Evolutionary conservation across 129 eudicot species (phyloP).

Genomic region (Artemisia annua): DNA sequence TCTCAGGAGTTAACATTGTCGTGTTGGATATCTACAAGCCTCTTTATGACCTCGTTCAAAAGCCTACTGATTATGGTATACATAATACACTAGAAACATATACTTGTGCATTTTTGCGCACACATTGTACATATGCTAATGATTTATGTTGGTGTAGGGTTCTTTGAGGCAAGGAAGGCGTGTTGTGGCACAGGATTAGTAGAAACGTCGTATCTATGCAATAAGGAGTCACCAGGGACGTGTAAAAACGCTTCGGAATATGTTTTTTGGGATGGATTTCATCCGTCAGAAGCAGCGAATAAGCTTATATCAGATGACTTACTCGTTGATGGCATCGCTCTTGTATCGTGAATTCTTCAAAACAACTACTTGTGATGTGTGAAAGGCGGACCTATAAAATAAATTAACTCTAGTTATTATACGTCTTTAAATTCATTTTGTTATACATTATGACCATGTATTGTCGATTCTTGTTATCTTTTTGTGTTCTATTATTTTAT

Average conservation of each 20-base stretch:
- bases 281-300: constrained; percentile 89
- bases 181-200: constrained; percentile 92
- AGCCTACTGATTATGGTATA: constrained; percentile 71
- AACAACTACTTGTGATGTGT: not conserved
- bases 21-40: constrained; percentile 81
- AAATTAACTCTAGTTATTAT: not conserved
- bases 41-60: constrained; percentile 58
- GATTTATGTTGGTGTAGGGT: constrained; percentile 48
- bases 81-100: not conserved
- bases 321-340: constrained; percentile 64
- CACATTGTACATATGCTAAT: constrained; percentile 3
- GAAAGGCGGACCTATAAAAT: not conserved
- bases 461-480: too few relatives aligned
- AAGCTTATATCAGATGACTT: constrained; percentile 62
- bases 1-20: constrained; percentile 65
- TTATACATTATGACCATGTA: too few relatives aligned
- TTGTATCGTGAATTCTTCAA: constrained; percentile 45
- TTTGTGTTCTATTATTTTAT: not conserved
- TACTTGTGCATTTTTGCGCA: not conserved
- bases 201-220: constrained; percentile 78
- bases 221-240: constrained; percentile 70
- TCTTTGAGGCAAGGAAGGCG: constrained; percentile 86
- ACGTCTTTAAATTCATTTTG: too few relatives aligned
- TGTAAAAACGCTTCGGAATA: constrained; percentile 80
- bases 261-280: constrained; percentile 95